Base-by-base conservation (phyloP, 2,329 filamentous ascomycete species). In the Aspergillus sp. region DNA sequence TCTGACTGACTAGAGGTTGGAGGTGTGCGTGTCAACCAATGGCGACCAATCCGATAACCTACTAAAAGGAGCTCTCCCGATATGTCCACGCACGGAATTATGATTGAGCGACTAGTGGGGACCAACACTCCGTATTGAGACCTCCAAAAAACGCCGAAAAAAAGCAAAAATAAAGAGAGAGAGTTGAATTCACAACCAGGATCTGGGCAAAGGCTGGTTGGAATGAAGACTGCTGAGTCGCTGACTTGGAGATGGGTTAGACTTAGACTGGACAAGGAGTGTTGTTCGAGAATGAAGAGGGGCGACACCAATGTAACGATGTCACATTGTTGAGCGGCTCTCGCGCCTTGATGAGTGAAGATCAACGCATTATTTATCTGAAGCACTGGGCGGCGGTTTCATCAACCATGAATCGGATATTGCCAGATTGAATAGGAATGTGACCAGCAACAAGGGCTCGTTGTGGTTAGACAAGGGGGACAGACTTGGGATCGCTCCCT, bases 341-440 rank as follows among this genome's bases (percentile, higher is more conserved):
- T 31, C 23, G 44, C 23, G 35, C 17, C 12, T 17, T 50, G 48
- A 27, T 41, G 35, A 48, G 35, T 14, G 35, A 37, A 17, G 52
- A 53, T 53, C 55, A 53, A 44, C 37, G 21, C 49, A 47, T 43
- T 35, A 52, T 53, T 53, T 53, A 53, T 41, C 35, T 48, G 49
- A 49, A 47, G 37, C 44, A 52, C 19, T 24, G 37, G 41, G 55
- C 45, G 55, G 49, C 55, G 47, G 47, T 56, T 56, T 55, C 40
- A 51, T 31, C 43, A 21, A 48, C 27, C 27, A 35, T 37, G 46
- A 17, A 48, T 23, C n/a, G 46, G 6, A 39, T 33, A 19, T 55
- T 31, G 27, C 45, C 11, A 39, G 41, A 46, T 31, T n/a, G 44
- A 6, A 46, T 7, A 23, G 19, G 17, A 46, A 6, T 31, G 27